A percentile compares a stretch with the other conserved stretches of the same genome.
Conservation (phyloP, 2,329 filamentous ascomycete genomes). For the Fusarium sp. region DNA sequence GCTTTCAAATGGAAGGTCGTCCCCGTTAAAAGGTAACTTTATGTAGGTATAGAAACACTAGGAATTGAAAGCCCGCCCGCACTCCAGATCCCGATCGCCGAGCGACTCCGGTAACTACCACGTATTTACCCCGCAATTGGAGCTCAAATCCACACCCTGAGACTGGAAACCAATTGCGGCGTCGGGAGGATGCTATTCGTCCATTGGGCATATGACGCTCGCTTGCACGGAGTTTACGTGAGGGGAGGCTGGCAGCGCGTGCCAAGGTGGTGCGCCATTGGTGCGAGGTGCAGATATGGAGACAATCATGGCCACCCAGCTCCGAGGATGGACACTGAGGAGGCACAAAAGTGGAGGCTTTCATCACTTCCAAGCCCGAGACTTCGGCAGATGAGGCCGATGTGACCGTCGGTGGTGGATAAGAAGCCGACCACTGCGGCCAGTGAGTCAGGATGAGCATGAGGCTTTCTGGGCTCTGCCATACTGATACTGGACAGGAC, state of each 20-base stretch:
- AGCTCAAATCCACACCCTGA: constrained; percentile 42
- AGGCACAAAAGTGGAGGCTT: constrained; percentile 20
- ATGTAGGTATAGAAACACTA: constrained; percentile 38
- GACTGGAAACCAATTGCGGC: constrained; percentile 44
- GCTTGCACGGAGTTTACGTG: constrained; percentile 21
- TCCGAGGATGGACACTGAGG: constrained; percentile 21
- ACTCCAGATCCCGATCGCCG: constrained; percentile 47
- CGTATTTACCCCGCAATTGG: constrained; percentile 45
- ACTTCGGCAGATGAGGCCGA: constrained; percentile 40
- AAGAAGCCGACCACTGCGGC: constrained; percentile 27
- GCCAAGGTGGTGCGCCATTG: constrained; percentile 42
- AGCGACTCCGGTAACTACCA: constrained; percentile 41
- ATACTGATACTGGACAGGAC: neutral
- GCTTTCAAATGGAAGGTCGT: constrained; percentile 14
- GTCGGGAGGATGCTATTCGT: constrained; percentile 13
- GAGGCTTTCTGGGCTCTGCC: neutral
- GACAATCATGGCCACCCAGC: constrained; percentile 21
- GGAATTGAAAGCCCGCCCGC: constrained; percentile 22
- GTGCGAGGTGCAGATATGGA: constrained; percentile 31
- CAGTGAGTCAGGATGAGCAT: constrained; percentile 29
- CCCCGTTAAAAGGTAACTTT: constrained; percentile 31
- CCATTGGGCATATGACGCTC: constrained; percentile 33
- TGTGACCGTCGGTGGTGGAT: constrained; percentile 26
- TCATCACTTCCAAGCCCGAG: constrained; percentile 14
- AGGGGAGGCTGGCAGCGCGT: constrained; percentile 30